These are phyloP conservation scores for Auxenochlorella pyrenoidosa DNA, from an alignment of 139 green algal species.

Conservation along the genomic window DNA sequence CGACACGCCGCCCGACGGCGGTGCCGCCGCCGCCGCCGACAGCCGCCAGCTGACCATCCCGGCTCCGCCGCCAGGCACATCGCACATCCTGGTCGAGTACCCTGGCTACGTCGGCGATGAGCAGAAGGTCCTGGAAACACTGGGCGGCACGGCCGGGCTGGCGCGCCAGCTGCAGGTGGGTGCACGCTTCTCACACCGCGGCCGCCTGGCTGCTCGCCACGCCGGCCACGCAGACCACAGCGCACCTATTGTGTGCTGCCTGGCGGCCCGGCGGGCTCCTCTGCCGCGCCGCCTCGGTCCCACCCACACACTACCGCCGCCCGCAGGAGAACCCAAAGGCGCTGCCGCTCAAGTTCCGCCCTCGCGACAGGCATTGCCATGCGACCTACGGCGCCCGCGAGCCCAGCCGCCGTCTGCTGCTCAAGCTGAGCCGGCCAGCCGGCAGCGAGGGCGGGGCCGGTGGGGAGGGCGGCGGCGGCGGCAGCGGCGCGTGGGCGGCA, in stretches of 20 bases:
- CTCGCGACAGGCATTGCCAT: slow-evolving; percentile 31
- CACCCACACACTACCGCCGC: background rate
- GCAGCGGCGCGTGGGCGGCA: background rate
- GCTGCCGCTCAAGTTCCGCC: slow-evolving; percentile 37
- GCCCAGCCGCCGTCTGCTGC: slow-evolving; percentile 22
- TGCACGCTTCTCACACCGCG: too few species aligned
- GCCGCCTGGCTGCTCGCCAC: too few species aligned
- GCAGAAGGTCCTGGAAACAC: slow-evolving; percentile 38
- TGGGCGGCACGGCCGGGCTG: slow-evolving; percentile 38
- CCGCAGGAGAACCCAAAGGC: slow-evolving; percentile 28
- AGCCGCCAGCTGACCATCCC: slow-evolving; percentile 1
- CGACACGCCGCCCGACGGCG: background rate
- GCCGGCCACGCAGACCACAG: too few species aligned
- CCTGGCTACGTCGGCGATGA: slow-evolving; percentile 41
- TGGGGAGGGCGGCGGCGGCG: background rate
- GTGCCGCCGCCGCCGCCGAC: background rate
- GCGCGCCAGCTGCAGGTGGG: slow-evolving; percentile 28
- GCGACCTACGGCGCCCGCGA: background rate
- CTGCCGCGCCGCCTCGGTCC: background rate
- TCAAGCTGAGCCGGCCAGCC: slow-evolving; percentile 22
- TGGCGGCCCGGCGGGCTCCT: background rate
- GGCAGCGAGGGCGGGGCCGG: background rate
- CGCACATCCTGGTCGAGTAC: slow-evolving; percentile 29
- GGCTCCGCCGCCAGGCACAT: background rate
- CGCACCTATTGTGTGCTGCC: background rate